phyloP scores from a whole-genome alignment of 2,329 filamentous ascomycete species.

The Neofusicoccum laricinum region DNA sequence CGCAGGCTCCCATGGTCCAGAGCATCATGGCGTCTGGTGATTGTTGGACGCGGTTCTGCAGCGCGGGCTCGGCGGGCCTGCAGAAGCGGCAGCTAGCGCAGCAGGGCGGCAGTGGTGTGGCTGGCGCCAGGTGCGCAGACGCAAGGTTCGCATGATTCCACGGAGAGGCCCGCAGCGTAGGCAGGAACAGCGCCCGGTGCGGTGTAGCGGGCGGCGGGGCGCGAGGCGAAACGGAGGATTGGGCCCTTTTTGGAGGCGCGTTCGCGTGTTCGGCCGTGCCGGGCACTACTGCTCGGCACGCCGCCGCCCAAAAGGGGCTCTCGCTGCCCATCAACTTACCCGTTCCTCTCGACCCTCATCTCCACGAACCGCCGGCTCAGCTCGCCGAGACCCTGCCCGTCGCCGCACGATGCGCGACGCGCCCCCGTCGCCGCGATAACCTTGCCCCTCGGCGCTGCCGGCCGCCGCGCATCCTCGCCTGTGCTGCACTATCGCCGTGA shows the following conservation, averaged over 20 bases:
- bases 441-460: constrained; percentile 6
- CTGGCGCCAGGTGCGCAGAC: constrained; percentile 21
- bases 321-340: constrained; percentile 1
- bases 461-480: background rate
- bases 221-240: background rate
- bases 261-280: background rate
- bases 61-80: background rate
- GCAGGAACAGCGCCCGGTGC: too few relatives aligned
- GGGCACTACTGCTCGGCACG: background rate
- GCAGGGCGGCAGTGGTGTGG: constrained; percentile 30
- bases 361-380: background rate
- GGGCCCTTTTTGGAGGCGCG: background rate
- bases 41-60: background rate
- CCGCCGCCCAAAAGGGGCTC: background rate
- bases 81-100: background rate
- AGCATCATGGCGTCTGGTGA: background rate
- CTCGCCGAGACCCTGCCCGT: background rate
- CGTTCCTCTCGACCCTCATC: constrained; percentile 9
- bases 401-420: background rate
- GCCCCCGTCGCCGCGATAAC: background rate
- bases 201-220: too few relatives aligned
- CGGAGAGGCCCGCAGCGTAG: background rate
- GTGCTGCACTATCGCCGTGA: background rate
- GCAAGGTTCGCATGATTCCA: background rate
- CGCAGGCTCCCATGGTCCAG: background rate